Percentiles rank a stretch among this genome's conserved stretches.
Conservation (phyloP, 2,329 filamentous ascomycete genomes). For the Aureobasidium leucospermi region DNA sequence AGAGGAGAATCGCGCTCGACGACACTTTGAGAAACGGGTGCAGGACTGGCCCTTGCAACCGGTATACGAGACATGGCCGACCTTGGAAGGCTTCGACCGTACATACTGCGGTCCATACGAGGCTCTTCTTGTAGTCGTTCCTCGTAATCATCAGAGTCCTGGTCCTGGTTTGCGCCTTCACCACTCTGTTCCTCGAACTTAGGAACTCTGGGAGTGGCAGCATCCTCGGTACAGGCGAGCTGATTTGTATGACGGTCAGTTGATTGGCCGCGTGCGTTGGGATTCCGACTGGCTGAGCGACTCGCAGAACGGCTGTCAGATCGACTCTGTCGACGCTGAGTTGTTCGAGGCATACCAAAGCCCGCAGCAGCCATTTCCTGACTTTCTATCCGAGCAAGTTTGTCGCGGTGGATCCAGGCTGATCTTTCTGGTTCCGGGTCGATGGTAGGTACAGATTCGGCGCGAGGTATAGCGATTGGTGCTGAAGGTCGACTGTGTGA, state of each 20-base stretch:
- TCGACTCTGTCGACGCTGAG: constrained; percentile 39
- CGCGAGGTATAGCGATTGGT: background rate
- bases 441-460: background rate
- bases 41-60: constrained; percentile 69
- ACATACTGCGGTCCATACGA: constrained; percentile 45
- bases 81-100: constrained; percentile 28
- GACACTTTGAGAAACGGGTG: constrained; percentile 63
- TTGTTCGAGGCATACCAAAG: constrained; percentile 51
- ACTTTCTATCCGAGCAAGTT: constrained; percentile 73
- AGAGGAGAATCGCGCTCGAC: constrained; percentile 67
- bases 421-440: constrained; percentile 44
- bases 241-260: constrained; percentile 13
- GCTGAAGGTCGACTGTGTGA: background rate
- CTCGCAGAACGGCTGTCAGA: constrained; percentile 24
- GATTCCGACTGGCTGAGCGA: constrained; percentile 21
- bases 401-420: constrained; percentile 82
- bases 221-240: background rate
- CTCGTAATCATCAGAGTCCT: constrained; percentile 6
- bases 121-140: constrained; percentile 26
- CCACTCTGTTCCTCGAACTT: constrained; percentile 1
- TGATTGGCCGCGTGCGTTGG: constrained; percentile 16
- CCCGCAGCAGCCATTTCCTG: constrained; percentile 74
- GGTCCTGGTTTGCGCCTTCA: background rate
- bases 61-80: constrained; percentile 72
- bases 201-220: background rate